phyloP scores from a whole-genome alignment of 352 stramenopile genomes.

The Phytophthora sp. region DNA sequence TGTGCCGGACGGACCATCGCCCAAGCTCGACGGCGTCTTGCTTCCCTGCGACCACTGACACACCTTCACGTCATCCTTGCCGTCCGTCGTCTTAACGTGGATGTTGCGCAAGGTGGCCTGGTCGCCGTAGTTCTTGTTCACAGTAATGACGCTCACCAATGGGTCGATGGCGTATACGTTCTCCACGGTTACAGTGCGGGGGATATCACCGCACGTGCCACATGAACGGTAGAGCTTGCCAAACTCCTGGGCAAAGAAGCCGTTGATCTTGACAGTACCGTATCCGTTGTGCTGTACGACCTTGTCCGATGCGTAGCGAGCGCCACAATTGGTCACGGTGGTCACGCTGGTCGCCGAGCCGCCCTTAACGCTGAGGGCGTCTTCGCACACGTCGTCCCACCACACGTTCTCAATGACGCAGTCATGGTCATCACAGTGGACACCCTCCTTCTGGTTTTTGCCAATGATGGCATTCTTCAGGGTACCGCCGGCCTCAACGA shows the following conservation, averaged over 20 bases:
- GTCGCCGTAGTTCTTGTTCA: slow-evolving; percentile 51
- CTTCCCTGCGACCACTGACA: slow-evolving; percentile 37
- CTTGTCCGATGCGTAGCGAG: slow-evolving; percentile 48
- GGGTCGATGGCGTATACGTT: slow-evolving; percentile 49
- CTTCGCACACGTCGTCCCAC: slow-evolving; percentile 34
- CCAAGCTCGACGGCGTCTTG: slow-evolving; percentile 24
- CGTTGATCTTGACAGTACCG: slow-evolving; percentile 5
- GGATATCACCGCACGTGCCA: slow-evolving; percentile 46
- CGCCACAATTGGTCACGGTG: slow-evolving; percentile 39
- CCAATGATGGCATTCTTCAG: slow-evolving; percentile 33
- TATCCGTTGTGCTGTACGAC: slow-evolving; percentile 20
- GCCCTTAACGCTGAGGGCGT: slow-evolving; percentile 44
- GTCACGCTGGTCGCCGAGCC: slow-evolving; percentile 31
- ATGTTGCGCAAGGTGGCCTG: slow-evolving; percentile 50
- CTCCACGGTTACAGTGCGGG: slow-evolving; percentile 33
- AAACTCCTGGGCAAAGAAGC: slow-evolving; percentile 13
- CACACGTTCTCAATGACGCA: slow-evolving; percentile 28
- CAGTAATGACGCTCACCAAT: slow-evolving; percentile 39
- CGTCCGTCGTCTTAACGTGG: slow-evolving; percentile 17
- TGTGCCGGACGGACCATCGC: slow-evolving; percentile 26
- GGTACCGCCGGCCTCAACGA: slow-evolving; percentile 33
- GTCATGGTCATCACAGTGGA: slow-evolving; percentile 20
- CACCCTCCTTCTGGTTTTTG: slow-evolving; percentile 23
- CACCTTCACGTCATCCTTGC: slow-evolving; percentile 26
- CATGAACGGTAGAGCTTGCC: slow-evolving; percentile 30